phyloP scores from a whole-genome alignment of 1,139 yeast genomes.

The Kodamaea sp. region DNA sequence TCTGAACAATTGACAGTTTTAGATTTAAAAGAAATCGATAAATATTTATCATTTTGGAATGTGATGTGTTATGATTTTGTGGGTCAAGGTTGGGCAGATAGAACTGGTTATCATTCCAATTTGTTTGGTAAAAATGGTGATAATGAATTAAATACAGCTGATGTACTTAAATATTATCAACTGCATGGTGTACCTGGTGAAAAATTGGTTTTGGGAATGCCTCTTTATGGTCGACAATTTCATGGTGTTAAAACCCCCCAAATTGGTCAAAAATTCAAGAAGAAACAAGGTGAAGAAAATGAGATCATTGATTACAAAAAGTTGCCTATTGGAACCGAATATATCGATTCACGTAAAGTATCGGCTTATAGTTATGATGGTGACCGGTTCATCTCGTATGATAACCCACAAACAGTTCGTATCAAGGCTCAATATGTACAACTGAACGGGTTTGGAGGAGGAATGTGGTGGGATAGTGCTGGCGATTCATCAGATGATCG shows the following conservation, averaged over 20 bases:
- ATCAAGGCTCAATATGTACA: conserved; percentile 60
- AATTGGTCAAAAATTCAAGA: conserved; percentile 45
- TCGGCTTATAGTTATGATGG: conserved; percentile 57
- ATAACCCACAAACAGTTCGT: conserved; percentile 51
- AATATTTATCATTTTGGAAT: conserved; percentile 66
- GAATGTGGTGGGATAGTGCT: conserved; percentile 92
- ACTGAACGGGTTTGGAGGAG: conserved; percentile 62
- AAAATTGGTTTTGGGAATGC: conserved; percentile 82
- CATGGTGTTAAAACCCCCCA: conserved; percentile 26
- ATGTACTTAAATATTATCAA: conserved; percentile 46
- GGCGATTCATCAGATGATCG: conserved; percentile 50
- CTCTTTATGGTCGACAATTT: conserved; percentile 79
- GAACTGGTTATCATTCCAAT: conserved; percentile 68
- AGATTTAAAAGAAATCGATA: conserved; percentile 51
- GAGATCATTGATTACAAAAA: conserved; percentile 56
- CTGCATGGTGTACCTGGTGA: conserved; percentile 38
- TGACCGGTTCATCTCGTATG: conserved; percentile 56
- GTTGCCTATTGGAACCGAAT: conserved; percentile 47
- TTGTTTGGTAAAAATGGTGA: conserved; percentile 46
- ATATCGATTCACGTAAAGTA: conserved; percentile 50
- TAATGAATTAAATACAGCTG: conserved; percentile 45
- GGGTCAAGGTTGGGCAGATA: conserved; percentile 67
- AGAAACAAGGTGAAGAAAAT: conserved; percentile 33
- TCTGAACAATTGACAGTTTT: conserved; percentile 40
- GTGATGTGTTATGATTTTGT: conserved; percentile 87